phyloP scores from a whole-genome alignment of 108 stramenopile genomes.

The Craspedostauros australis region DNA sequence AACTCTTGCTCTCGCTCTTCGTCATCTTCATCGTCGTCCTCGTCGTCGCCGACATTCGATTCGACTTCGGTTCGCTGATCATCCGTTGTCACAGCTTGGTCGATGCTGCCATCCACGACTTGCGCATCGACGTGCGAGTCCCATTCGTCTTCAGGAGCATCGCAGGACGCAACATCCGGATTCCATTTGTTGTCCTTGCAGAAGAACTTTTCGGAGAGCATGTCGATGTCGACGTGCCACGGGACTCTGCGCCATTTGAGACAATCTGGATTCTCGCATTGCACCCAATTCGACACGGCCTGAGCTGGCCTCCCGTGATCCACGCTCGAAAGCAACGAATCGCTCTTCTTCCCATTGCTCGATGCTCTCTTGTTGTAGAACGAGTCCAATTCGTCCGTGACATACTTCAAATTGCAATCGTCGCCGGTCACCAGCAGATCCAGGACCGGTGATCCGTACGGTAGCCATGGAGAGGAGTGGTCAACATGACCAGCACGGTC shows the following conservation, averaged over 20 bases:
- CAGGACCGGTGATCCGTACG: slow-evolving; percentile 81
- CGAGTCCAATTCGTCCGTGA: slow-evolving; percentile 33
- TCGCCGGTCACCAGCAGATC: slow-evolving; percentile 82
- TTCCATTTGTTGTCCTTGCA: slow-evolving; percentile 88
- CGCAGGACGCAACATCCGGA: slow-evolving; percentile 47
- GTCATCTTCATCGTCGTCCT: slow-evolving; percentile 24
- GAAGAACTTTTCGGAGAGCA: slow-evolving; percentile 77
- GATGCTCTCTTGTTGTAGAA: slow-evolving; percentile 9
- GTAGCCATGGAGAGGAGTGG: slow-evolving; percentile 33
- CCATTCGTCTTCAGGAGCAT: slow-evolving; percentile 80
- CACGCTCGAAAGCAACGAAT: slow-evolving; percentile 52
- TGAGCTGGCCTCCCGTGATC: slow-evolving; percentile 83
- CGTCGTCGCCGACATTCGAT: slow-evolving; percentile 30
- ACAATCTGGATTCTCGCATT: slow-evolving; percentile 84
- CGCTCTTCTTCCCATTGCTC: background rate
- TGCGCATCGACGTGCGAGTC: slow-evolving; percentile 40
- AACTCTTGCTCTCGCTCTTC: slow-evolving; percentile 2
- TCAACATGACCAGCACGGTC: slow-evolving; percentile 1
- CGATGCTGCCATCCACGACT: slow-evolving; percentile 15
- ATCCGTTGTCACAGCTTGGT: slow-evolving; percentile 5
- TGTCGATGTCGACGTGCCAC: slow-evolving; percentile 78
- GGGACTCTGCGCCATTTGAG: slow-evolving; percentile 87
- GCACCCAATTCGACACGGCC: slow-evolving; percentile 88
- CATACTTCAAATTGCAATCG: slow-evolving; percentile 50
- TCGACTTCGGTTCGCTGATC: too few species aligned